Base-by-base conservation (phyloP, 2,329 filamentous ascomycete genomes). In the Pseudopithomyces chartarum region DNA sequence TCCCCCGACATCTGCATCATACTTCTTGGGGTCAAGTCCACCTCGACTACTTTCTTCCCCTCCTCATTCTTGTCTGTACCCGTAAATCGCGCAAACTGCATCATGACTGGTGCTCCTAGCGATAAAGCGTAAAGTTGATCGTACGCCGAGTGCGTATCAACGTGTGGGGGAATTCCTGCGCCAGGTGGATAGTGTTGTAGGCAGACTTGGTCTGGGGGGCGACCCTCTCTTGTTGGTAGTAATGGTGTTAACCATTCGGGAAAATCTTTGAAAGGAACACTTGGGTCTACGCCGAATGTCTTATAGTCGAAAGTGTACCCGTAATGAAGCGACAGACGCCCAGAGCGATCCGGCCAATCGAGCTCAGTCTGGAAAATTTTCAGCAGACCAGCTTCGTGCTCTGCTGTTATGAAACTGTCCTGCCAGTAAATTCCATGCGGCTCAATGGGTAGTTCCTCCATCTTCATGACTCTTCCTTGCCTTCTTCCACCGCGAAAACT, bases 1-100 rank as follows among this genome's bases (percentile, higher is more conserved):
- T 44, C 40, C 6, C 40, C 40, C 20, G 40, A 44, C 40, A 44
- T 44, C 22, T 44, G 40, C 40, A 44, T 44, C 40, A 44, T 44
- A 23, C 40, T 44, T 15, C 40, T 26, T 13, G 40, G 40, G 4
- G 40, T 44, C 40, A 44, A 23, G 11, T 44, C 40, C 1, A 44
- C 40, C 20, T 44, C 40, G 2, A 44, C 40, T 15, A 44, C 40
- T 23, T 44, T 20, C 22, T 44, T 44, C 20, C 23, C 20, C 7
- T 23, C 40, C 2, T 29, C 40, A 2, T 44, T 12, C 13, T 3
- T 8, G 12, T 13, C 40, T 12, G 22, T 23, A 15, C 26, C 20
- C 6, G 20, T 44, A 23, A 7, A 23, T 23, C 40, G 40, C 11
- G 40, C 12, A 13, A 44, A 44, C 13, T 23, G 19, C 40, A 44